phyloP scores from a whole-genome alignment of 169 alveolate species.

The Cryptosporidium sp. region DNA sequence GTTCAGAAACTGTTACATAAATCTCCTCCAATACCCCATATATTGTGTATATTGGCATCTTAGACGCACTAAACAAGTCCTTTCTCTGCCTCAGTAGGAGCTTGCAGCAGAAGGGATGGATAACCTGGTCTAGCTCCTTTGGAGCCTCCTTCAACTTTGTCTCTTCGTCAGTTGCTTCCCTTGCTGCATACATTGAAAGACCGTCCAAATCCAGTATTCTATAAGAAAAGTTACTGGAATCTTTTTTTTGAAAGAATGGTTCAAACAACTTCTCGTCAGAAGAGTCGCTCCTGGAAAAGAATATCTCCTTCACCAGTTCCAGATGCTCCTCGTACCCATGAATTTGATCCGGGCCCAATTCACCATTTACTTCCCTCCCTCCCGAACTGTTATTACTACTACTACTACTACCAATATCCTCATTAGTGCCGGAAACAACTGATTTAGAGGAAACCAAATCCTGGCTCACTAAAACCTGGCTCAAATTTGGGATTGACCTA shows the following conservation, averaged over 20 bases:
- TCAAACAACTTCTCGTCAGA: constrained; percentile 41
- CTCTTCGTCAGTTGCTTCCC: neutral
- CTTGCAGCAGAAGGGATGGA: constrained; percentile 66
- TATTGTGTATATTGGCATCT: constrained; percentile 56
- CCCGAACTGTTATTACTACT: neutral
- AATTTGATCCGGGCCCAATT: constrained; percentile 43
- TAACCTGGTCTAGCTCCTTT: constrained; percentile 15
- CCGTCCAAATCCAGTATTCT: constrained; percentile 62
- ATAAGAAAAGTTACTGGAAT: constrained; percentile 60
- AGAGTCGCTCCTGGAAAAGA: constrained; percentile 17
- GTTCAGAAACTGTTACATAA: constrained; percentile 49
- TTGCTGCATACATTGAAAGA: constrained; percentile 15
- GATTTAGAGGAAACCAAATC: neutral
- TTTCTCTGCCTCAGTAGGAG: constrained; percentile 51
- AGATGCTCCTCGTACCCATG: constrained; percentile 42
- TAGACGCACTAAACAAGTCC: constrained; percentile 27
- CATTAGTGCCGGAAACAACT: neutral
- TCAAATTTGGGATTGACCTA: constrained; percentile 56
- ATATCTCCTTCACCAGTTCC: constrained; percentile 26
- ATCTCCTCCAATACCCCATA: constrained; percentile 70
- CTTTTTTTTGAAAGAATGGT: constrained; percentile 48
- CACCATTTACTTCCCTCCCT: neutral
- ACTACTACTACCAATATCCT: too few relatives aligned
- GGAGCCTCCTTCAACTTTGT: neutral
- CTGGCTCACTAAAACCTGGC: constrained; percentile 31